Evolutionary conservation across 768 basidiomycete genomes (phyloP), one percentile per base, ranked within the genome.

Genomic region (Hydnum rufescens): DNA sequence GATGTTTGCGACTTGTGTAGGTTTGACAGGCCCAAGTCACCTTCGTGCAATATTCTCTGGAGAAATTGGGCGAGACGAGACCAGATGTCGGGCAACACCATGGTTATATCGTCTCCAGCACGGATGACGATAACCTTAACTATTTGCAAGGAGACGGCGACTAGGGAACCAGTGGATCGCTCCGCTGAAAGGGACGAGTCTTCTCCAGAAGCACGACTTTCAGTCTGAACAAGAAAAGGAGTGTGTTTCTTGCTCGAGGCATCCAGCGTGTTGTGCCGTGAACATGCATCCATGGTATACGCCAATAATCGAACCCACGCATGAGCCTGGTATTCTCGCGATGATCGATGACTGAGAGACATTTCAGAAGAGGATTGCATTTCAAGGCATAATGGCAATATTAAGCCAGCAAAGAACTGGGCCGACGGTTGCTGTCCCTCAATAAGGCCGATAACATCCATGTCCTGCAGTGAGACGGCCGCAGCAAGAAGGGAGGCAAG

Each of bases 91-190:
- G 76, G 73, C 5, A 78, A 59, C 31, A 67, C 62, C 0, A 64
- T 62, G 2, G 76, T 75, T 16, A 85, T 65, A 46, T 82, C 81
- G 19, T 68, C 66, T 47, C 74, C 73, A 0, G 74, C 81, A 18
- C 78, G 74, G 46, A 83, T 64, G 16, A 82, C 57, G 57, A 84
- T 72, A 29, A 75, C 65, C 59, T 85, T 85, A 57, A 85, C 64
- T 16, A 79, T 68, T 61, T 84, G 82, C 25, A 85, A 59, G 0
- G 75, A 73, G 0, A 75, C 65, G 22, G 13, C 22, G 13, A 39
- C 36, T 13, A 13, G 13, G 13, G 36, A 39, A 39, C 36, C 36
- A 22, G 36, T 13, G 36, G 13, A 13, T 22, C 22, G 13, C 22
- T 39, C 36, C 13, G 36, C 36, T n/a, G n/a, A n/a, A n/a, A n/a